These are phyloP conservation scores for Phytophthora nicotianae DNA, from an alignment of 352 stramenopile genomes.

Conservation along the genomic window DNA sequence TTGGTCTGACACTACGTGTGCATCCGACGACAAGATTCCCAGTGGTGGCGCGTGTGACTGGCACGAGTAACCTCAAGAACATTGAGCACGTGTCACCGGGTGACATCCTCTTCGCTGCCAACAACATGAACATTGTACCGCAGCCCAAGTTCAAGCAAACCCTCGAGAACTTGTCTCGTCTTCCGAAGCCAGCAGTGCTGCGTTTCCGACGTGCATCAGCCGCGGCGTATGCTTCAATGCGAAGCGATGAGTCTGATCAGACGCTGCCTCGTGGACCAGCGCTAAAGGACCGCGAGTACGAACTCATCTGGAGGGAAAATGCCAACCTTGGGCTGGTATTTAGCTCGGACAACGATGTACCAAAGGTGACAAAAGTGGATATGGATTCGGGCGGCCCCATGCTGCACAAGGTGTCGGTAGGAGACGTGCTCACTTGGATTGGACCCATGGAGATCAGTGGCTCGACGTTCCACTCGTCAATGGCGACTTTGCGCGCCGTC, in stretches of 20 bases:
- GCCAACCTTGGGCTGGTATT: slow-evolving; percentile 86
- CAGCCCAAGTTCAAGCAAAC: slow-evolving; percentile 85
- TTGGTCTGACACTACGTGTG: slow-evolving; percentile 70
- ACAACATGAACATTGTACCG: slow-evolving; percentile 74
- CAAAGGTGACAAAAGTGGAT: slow-evolving; percentile 86
- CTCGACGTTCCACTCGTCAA: slow-evolving; percentile 85
- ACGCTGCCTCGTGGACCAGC: slow-evolving; percentile 55
- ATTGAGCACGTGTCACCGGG: slow-evolving; percentile 75
- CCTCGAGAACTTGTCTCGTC: slow-evolving; percentile 68
- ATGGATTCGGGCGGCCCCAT: slow-evolving; percentile 73
- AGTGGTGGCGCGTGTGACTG: slow-evolving; percentile 73
- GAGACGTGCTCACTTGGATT: slow-evolving; percentile 82
- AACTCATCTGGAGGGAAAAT: slow-evolving; percentile 86
- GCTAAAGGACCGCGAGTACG: slow-evolving; percentile 77
- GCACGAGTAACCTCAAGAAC: slow-evolving; percentile 78
- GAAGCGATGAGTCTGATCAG: slow-evolving; percentile 53
- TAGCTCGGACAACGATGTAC: slow-evolving; percentile 75
- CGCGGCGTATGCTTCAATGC: slow-evolving; percentile 34
- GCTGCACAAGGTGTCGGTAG: slow-evolving; percentile 73
- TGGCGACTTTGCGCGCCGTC: slow-evolving; percentile 80
- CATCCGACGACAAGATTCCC: slow-evolving; percentile 75
- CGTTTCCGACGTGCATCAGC: slow-evolving; percentile 62
- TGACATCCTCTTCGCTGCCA: slow-evolving; percentile 73
- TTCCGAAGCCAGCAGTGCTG: slow-evolving; percentile 74
- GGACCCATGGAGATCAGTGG: slow-evolving; percentile 77